phyloP scores from a whole-genome alignment of 139 green algal species.

The Zygnema cylindricum region DNA sequence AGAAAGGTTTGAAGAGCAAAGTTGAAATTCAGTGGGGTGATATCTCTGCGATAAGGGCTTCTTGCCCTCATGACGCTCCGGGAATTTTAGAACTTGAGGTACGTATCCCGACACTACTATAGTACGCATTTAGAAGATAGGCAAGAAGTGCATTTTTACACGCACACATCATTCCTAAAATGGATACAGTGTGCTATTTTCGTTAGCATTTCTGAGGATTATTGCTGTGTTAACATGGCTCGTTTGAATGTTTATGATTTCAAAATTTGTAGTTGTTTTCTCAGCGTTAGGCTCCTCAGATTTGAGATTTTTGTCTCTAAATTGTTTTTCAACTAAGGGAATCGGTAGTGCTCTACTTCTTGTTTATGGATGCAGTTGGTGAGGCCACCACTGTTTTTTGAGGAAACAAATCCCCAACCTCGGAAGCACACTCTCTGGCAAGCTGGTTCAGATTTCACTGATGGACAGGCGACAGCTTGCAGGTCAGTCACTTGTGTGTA shows the following conservation, averaged over 20 bases:
- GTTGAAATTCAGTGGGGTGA: constrained; percentile 64
- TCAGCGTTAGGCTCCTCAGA: too few species aligned
- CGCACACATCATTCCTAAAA: neutral
- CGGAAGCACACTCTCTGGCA: constrained; percentile 62
- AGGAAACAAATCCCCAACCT: constrained; percentile 62
- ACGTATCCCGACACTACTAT: neutral
- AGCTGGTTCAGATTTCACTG: constrained; percentile 50
- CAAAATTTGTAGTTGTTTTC: too few species aligned
- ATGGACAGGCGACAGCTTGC: constrained; percentile 51
- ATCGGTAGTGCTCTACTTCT: too few species aligned
- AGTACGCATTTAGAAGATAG: neutral
- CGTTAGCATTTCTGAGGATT: too few species aligned
- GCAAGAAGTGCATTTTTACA: neutral
- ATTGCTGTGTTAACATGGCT: too few species aligned
- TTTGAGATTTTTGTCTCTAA: too few species aligned
- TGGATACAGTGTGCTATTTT: too few species aligned
- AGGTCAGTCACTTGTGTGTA: constrained; percentile 35
- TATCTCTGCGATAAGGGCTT: constrained; percentile 40
- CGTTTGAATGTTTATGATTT: too few species aligned
- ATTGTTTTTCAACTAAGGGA: too few species aligned
- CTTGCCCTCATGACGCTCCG: constrained; percentile 17
- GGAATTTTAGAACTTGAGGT: constrained; percentile 54
- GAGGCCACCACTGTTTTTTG: constrained; percentile 51
- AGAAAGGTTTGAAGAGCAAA: constrained; percentile 63
- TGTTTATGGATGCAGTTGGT: constrained; percentile 18